These are phyloP conservation scores for Pythium scleroteichum DNA, from an alignment of 352 stramenopile genomes.

Conservation along the genomic window DNA sequence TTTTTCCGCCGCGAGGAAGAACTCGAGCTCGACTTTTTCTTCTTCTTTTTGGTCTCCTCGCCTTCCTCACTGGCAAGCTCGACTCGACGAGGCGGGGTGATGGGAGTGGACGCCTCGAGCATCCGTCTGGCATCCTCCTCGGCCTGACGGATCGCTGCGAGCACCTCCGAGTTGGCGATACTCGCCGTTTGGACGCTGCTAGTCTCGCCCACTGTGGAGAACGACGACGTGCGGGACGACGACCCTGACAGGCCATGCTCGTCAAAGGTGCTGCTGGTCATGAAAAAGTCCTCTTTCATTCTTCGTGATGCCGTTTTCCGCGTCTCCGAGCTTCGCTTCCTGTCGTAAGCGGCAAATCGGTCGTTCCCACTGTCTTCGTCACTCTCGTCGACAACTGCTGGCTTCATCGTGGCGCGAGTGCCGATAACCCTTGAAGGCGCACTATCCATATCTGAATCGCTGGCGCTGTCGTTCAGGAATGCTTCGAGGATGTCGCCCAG, in stretches of 20 bases:
- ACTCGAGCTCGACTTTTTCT: slow-evolving; percentile 15
- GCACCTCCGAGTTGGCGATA: slow-evolving; percentile 43
- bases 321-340: slow-evolving; percentile 12
- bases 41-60: slow-evolving; percentile 6
- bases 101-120: slow-evolving; percentile 30
- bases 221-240: slow-evolving; percentile 18
- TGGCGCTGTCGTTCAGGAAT: slow-evolving; percentile 71
- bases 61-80: background rate
- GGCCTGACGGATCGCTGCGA: slow-evolving; percentile 69
- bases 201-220: slow-evolving; percentile 13
- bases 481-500: slow-evolving; percentile 45
- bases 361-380: slow-evolving; percentile 29
- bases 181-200: background rate
- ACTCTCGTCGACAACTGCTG: slow-evolving; percentile 12
- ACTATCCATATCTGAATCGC: slow-evolving; percentile 39
- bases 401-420: background rate
- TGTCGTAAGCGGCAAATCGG: slow-evolving; percentile 56
- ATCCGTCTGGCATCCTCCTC: slow-evolving; percentile 69
- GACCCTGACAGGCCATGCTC: slow-evolving; percentile 4
- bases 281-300: slow-evolving; percentile 44
- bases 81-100: background rate
- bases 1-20: slow-evolving; percentile 5
- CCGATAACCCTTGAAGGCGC: background rate
- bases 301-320: slow-evolving; percentile 43
- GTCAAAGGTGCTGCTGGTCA: slow-evolving; percentile 1